Percentiles rank a stretch among this genome's conserved stretches.
Conservation (phyloP, 2,329 filamentous ascomycete species). For the Diaporthe velutina region DNA sequence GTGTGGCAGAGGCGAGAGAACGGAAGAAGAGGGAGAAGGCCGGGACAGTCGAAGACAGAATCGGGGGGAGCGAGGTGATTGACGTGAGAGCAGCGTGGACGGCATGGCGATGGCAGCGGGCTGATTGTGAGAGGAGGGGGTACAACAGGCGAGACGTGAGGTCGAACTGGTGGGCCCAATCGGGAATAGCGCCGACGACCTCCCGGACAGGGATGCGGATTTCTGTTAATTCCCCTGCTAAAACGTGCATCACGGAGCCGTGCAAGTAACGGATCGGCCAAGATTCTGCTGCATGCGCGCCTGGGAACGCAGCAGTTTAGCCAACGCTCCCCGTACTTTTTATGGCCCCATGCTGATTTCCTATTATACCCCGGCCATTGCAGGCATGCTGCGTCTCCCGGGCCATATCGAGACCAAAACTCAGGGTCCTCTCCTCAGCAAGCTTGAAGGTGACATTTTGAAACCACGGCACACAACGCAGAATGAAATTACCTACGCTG, state of each 20-base stretch:
- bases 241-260: not conserved
- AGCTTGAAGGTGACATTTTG: slow-evolving; percentile 19
- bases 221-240: not conserved
- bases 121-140: slow-evolving; percentile 12
- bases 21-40: slow-evolving; percentile 39
- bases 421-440: slow-evolving; percentile 19
- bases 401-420: slow-evolving; percentile 27
- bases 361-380: slow-evolving; percentile 8
- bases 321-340: slow-evolving; percentile 3
- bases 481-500: not conserved
- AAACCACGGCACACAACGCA: slow-evolving; percentile 8
- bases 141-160: slow-evolving; percentile 34
- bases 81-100: slow-evolving; percentile 32
- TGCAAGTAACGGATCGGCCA: slow-evolving; percentile 6
- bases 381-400: slow-evolving; percentile 13
- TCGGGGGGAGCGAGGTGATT: slow-evolving; percentile 36
- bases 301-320: not conserved
- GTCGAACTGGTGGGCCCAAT: slow-evolving; percentile 26
- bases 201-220: slow-evolving; percentile 16
- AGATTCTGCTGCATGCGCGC: not conserved
- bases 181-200: not conserved
- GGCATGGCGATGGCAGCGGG: slow-evolving; percentile 24
- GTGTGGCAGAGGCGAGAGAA: slow-evolving; percentile 29
- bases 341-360: not conserved
- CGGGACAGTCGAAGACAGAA: slow-evolving; percentile 32